phyloP scores from a whole-genome alignment of 257 asterid species.

The Oldenlandia corymbosa region DNA sequence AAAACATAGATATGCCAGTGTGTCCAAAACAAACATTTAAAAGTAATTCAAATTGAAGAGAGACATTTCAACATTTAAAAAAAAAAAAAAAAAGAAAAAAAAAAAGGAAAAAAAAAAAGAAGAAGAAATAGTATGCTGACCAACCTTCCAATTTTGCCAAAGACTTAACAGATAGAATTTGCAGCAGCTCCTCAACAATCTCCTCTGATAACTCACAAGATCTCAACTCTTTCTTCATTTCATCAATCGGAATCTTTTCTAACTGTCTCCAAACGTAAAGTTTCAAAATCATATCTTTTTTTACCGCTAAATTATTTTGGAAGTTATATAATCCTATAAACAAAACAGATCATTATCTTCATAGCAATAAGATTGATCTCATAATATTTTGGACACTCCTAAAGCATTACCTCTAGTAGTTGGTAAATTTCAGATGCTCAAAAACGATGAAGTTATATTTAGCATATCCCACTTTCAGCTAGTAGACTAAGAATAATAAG shows the following conservation, averaged over 20 bases:
- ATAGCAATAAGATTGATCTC: neutral
- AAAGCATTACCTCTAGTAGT: neutral
- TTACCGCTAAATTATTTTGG: neutral
- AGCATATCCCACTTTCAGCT: neutral
- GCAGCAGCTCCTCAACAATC: slow-evolving; percentile 77
- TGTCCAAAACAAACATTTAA: neutral
- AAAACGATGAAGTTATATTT: neutral
- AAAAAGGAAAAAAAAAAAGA: too few relatives aligned
- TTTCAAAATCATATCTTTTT: neutral
- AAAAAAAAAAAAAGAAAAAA: too few relatives aligned
- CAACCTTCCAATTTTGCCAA: slow-evolving; percentile 82
- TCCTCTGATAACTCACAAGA: slow-evolving; percentile 77
- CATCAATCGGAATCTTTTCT: slow-evolving; percentile 90
- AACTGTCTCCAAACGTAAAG: slow-evolving; percentile 39
- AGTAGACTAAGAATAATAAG: neutral
- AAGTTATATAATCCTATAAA: neutral
- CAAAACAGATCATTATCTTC: neutral
- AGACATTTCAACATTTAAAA: too few relatives aligned
- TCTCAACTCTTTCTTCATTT: slow-evolving; percentile 74
- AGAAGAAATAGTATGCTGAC: neutral
- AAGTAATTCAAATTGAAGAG: neutral
- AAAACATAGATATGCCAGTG: neutral
- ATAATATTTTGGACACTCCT: neutral
- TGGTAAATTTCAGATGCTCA: neutral
- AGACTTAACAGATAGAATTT: slow-evolving; percentile 74